Conservation (phyloP, 306 rosid genomes). For the Cyamopsis tetragonoloba region DNA sequence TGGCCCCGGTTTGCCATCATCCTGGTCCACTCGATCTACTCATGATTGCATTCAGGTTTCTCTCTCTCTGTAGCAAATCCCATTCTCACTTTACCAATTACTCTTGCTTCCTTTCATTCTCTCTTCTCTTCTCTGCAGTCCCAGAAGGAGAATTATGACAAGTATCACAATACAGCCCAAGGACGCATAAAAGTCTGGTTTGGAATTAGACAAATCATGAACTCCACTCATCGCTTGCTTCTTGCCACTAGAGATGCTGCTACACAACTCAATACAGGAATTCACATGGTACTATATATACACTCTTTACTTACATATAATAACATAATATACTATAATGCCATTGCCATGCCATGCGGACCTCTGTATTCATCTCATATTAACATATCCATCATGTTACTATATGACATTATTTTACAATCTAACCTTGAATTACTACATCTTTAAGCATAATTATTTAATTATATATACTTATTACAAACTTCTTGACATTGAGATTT, state of each 20-base stretch:
- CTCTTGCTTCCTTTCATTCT: not conserved
- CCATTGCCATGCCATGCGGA: too few species aligned
- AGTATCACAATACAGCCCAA: constrained; percentile 64
- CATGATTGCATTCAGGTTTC: constrained; percentile 62
- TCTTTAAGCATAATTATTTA: not conserved
- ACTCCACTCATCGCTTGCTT: constrained; percentile 63
- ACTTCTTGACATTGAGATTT: not conserved
- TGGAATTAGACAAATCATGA: constrained; percentile 85
- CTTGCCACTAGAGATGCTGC: constrained; percentile 67
- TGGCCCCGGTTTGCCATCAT: constrained; percentile 69
- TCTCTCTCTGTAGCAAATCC: not conserved
- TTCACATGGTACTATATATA: constrained; percentile 77
- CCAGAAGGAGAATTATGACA: constrained; percentile 64
- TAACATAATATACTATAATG: too few species aligned
- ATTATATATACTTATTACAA: not conserved
- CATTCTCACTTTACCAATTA: not conserved
- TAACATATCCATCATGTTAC: not conserved
- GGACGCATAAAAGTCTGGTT: constrained; percentile 90
- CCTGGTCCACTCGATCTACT: constrained; percentile 60
- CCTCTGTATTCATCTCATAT: not conserved
- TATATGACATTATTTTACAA: not conserved
- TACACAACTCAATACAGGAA: constrained; percentile 69
- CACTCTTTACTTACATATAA: too few species aligned
- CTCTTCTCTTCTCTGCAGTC: constrained; percentile 41
- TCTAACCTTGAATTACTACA: not conserved